Conservation (phyloP, 129 eudicot genomes). For the Lactuca saligna region DNA sequence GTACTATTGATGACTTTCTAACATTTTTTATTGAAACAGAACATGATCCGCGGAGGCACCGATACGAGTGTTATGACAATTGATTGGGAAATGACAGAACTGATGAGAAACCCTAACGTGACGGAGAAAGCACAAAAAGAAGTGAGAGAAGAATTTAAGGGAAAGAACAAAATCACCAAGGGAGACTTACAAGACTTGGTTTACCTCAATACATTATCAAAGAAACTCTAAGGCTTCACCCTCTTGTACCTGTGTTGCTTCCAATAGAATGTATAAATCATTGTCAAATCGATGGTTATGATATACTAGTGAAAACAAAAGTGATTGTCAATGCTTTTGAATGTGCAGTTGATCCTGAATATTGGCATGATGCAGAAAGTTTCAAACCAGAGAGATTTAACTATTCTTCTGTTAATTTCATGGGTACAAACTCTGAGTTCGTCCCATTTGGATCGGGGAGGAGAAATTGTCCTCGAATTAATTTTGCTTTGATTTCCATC, state of each 20-base stretch:
- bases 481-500: background rate
- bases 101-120: background rate
- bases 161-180: background rate
- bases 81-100: background rate
- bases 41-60: slow-evolving; percentile 17
- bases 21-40: background rate
- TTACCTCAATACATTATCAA: background rate
- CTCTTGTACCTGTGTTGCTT: slow-evolving; percentile 17
- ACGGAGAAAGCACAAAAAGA: background rate
- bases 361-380: background rate
- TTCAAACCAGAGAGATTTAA: background rate
- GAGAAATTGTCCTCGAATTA: background rate
- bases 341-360: slow-evolving; percentile 6
- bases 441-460: background rate
- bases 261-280: slow-evolving; percentile 20
- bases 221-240: background rate
- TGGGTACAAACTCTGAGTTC: background rate
- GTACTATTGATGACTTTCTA: background rate
- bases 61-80: background rate
- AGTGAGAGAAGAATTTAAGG: background rate
- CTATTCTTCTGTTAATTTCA: background rate
- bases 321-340: slow-evolving; percentile 24
- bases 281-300: slow-evolving; percentile 1
- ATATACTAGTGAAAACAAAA: slow-evolving; percentile 13
- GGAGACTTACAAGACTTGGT: background rate